phyloP scores from a whole-genome alignment of 441 rosid genomes.

The Euphorbia schlechtendalii region DNA sequence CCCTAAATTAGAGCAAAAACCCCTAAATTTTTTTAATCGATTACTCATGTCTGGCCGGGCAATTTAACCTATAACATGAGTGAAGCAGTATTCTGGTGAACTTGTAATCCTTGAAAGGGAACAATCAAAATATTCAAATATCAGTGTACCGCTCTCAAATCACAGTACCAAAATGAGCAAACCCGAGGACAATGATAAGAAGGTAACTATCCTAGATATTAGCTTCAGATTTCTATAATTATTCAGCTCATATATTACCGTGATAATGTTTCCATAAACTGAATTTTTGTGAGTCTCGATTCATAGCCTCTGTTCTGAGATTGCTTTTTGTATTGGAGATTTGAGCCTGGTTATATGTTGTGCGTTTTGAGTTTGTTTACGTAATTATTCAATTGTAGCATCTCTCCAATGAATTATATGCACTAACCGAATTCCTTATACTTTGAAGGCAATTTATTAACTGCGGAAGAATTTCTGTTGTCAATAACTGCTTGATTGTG shows the following conservation, averaged over 20 bases:
- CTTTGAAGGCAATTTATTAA: background rate
- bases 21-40: constrained; percentile 18
- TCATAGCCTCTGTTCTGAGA: constrained; percentile 9
- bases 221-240: constrained; percentile 6
- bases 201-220: constrained; percentile 24
- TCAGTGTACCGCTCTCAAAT: constrained; percentile 34
- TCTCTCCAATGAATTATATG: background rate
- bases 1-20: constrained; percentile 15
- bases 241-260: constrained; percentile 4
- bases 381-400: background rate
- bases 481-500: background rate
- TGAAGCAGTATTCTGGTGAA: constrained; percentile 22
- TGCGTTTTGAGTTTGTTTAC: background rate
- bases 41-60: background rate
- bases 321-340: background rate
- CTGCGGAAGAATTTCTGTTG: background rate
- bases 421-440: background rate
- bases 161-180: constrained; percentile 49
- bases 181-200: constrained; percentile 51
- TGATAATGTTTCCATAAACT: constrained; percentile 5
- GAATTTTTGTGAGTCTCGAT: constrained; percentile 1
- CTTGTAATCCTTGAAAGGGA: constrained; percentile 39
- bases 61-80: no score
- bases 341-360: background rate
- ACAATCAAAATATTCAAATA: constrained; percentile 42